Evolutionary conservation across 768 basidiomycete species (phyloP), one percentile per base, ranked within the genome.

Genomic region (Pisolithus marmoratus): DNA sequence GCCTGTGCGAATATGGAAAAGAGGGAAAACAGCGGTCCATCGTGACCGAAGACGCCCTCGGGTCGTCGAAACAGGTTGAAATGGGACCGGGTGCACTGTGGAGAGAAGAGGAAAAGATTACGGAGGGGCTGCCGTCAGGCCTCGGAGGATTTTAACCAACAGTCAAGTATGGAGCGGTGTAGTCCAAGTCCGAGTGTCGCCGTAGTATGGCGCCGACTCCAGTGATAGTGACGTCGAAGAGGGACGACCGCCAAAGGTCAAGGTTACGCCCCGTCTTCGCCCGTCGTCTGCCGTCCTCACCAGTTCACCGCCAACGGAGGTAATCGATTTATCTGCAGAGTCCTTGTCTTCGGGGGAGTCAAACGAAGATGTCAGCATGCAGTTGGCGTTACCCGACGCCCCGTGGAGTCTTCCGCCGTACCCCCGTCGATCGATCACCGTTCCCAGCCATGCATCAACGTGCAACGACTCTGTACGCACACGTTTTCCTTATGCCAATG

Each of bases 181-280:
- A 56, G 54, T 40, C 43, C 54, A 23, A 69, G 66, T 55, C 60
- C 63, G 37, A 55, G 44, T 23, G 24, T 53, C 38, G 65, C 67
- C n/a, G 63, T 55, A n/a, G 34, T 60, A 69, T 46, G 62, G 54
- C 44, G 27, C 48, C 36, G 54, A 60, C 48, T 59, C 66, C 23
- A 65, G 65, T 26, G 72, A 73, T 40, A 59, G 59, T 9, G 58
- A 48, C 41, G 53, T 54, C 37, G 72, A 63, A 31, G 65, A 61
- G 46, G 70, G 68, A 45, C 63, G 67, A 27, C 68, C 77, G 7
- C 79, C 81, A 20, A 88, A 87, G 62, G 80, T 87, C 60, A 87
- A 85, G 62, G 74, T 89, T 29, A 84, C 81, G 3, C 72, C 88
- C 24, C 78, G 84, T 36, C 77, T 88, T 40, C 80, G 79, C 51